These are phyloP conservation scores for Cylindrotheca closterium DNA, from an alignment of 108 stramenopile genomes.

Conservation along the genomic window DNA sequence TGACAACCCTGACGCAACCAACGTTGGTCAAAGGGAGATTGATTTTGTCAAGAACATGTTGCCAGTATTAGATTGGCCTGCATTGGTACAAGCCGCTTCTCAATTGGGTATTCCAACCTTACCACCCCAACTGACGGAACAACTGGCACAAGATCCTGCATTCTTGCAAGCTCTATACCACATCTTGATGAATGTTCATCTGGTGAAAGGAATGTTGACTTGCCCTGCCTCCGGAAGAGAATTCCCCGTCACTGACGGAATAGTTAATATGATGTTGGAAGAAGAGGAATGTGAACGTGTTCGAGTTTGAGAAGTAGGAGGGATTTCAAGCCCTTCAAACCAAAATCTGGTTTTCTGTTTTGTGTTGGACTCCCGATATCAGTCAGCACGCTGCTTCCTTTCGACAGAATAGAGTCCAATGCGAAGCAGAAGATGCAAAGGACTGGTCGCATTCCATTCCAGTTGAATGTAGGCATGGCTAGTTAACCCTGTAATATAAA, in stretches of 20 bases:
- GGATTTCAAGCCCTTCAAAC: no score
- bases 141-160: constrained; percentile 68
- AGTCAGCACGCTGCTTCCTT: no score
- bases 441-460: background rate
- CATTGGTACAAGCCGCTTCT: constrained; percentile 65
- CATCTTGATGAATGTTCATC: constrained; percentile 93
- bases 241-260: constrained; percentile 90
- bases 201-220: constrained; percentile 89
- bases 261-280: constrained; percentile 90
- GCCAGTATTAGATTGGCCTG: constrained; percentile 64
- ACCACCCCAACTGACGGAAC: constrained; percentile 72
- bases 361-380: no score
- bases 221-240: constrained; percentile 89
- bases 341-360: no score
- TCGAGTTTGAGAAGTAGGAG: constrained; percentile 22
- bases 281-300: constrained; percentile 80
- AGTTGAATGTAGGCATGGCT: no score
- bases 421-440: background rate
- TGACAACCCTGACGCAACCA: constrained; percentile 39
- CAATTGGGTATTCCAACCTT: constrained; percentile 78
- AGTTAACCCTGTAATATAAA: no score
- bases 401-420: no score
- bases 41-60: constrained; percentile 76
- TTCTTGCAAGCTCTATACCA: constrained; percentile 90
- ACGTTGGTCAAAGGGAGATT: constrained; percentile 49